Evolutionary conservation across 169 alveolate species (phyloP), one percentile per base, ranked within the genome.

Genomic region (Perkinsus chesapeaki): DNA sequence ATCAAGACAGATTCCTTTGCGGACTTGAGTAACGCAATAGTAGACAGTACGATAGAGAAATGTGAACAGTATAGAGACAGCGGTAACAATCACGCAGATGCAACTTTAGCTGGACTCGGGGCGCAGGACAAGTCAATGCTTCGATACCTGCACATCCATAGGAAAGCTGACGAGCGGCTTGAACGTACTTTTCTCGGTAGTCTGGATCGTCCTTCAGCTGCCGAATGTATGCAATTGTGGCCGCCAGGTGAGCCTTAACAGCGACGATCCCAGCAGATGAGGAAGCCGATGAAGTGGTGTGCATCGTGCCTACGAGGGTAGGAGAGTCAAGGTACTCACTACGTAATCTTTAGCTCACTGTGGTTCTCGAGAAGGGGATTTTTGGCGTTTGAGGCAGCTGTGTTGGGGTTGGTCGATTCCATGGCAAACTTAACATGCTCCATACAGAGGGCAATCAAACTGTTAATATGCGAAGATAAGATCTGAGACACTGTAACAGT

Each of bases 401-500:
- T 20, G 92, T 0, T 91, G 48, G 34, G 43, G n/a, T 36, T 38
- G 34, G 48, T 12, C 31, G 92, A 31, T n/a, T 90, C 94, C 94
- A 12, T n/a, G 0, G 94, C 94, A 43, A 91, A 93, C 39, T 91
- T 82, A 39, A 91, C 90, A 82, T 93, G 94, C 93, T 93, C 94
- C 39, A 91, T 93, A 39, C 94, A 93, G 16, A 93, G 94, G 39
- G 94, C 82, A 39, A 93, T 39, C 23, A 93, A 73, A 47, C 91
- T 93, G 23, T 60, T 92, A 60, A 93, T 93, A 91, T 3, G 94
- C 91, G 39, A 93, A 73, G 93, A 43, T 91, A 23, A 20, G 0
- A 39, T 5, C 39, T 31, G 43, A 39, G 34, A 37, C 39, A 12
- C 23, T 31, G 36, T 38, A 36, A 72, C 43, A 19, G 39, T 10